These are phyloP conservation scores for Xylariaceae sp. DNA, from an alignment of 2,329 filamentous ascomycete species.

Conservation along the genomic window DNA sequence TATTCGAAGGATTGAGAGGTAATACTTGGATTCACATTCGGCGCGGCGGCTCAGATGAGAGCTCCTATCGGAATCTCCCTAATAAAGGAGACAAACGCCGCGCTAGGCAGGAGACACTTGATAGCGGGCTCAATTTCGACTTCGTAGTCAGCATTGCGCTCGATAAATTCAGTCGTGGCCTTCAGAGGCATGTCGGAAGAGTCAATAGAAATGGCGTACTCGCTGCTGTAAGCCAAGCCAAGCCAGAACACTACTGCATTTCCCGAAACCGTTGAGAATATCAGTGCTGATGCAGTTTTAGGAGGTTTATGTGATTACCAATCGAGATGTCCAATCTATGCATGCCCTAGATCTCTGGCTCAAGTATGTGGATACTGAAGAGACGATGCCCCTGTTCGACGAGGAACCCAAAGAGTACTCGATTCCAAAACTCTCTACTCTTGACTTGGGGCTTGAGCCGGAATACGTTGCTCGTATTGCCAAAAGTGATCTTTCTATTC, in stretches of 20 bases:
- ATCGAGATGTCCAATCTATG: constrained; percentile 11
- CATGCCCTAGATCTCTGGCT: constrained; percentile 11
- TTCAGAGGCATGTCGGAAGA: constrained; percentile 8
- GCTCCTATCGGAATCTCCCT: constrained; percentile 3
- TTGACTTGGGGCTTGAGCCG: not conserved
- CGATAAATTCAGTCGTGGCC: constrained; percentile 7
- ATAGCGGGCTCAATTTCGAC: constrained; percentile 8
- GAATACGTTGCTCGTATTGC: not conserved
- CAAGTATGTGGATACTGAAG: constrained; percentile 5
- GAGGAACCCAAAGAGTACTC: constrained; percentile 8
- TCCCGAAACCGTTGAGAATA: too few relatives aligned
- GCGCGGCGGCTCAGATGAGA: constrained; percentile 9
- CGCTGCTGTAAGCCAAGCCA: constrained; percentile 9
- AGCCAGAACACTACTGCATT: too few relatives aligned
- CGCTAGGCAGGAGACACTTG: constrained; percentile 6
- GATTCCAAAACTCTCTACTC: not conserved
- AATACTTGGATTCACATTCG: constrained; percentile 15
- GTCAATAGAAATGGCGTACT: constrained; percentile 9
- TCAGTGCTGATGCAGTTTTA: not conserved
- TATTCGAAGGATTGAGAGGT: constrained; percentile 2
- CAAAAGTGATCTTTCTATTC: not conserved
- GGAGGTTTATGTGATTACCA: constrained; percentile 12
- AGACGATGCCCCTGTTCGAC: constrained; percentile 12
- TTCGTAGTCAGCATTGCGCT: constrained; percentile 8
- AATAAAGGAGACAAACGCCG: constrained; percentile 6